phyloP scores from a whole-genome alignment of 116 monocot genomes.

The Phalaenopsis hybrid region DNA sequence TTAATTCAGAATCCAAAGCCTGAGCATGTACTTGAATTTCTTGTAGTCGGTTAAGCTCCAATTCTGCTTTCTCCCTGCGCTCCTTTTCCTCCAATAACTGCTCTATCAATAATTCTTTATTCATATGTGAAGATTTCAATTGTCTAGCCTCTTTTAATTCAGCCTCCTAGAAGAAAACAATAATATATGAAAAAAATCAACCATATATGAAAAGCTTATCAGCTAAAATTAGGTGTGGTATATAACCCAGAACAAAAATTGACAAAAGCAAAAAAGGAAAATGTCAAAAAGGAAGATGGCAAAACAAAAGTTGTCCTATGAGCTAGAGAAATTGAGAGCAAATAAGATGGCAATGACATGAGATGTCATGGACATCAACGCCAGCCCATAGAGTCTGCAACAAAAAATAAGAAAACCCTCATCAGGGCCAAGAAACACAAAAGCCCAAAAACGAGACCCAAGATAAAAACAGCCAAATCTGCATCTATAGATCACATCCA shows the following conservation, averaged over 20 bases:
- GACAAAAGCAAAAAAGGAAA: not conserved
- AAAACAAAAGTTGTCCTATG: no score
- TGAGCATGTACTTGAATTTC: slow-evolving; percentile 47
- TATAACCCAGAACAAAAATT: not conserved
- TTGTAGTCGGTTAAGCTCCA: slow-evolving; percentile 53
- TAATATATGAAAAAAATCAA: not conserved
- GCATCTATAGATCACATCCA: no score
- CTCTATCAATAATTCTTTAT: slow-evolving; percentile 71
- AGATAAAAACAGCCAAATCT: no score
- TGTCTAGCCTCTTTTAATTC: slow-evolving; percentile 87
- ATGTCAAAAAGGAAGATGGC: no score
- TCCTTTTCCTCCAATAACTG: slow-evolving; percentile 73
- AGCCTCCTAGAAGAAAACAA: slow-evolving; percentile 46
- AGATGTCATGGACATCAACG: no score
- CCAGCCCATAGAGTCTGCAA: no score
- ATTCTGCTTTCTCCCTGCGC: slow-evolving; percentile 67
- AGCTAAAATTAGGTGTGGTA: not conserved
- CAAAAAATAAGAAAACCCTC: no score
- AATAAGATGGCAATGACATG: no score
- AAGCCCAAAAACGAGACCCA: no score
- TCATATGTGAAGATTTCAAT: slow-evolving; percentile 63
- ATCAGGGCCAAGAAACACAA: no score
- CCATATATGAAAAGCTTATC: not conserved
- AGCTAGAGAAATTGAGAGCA: no score
- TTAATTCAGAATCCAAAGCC: slow-evolving; percentile 59